phyloP scores from a whole-genome alignment of 805 yeast species.

The Aciculoconidium aculeatum region DNA sequence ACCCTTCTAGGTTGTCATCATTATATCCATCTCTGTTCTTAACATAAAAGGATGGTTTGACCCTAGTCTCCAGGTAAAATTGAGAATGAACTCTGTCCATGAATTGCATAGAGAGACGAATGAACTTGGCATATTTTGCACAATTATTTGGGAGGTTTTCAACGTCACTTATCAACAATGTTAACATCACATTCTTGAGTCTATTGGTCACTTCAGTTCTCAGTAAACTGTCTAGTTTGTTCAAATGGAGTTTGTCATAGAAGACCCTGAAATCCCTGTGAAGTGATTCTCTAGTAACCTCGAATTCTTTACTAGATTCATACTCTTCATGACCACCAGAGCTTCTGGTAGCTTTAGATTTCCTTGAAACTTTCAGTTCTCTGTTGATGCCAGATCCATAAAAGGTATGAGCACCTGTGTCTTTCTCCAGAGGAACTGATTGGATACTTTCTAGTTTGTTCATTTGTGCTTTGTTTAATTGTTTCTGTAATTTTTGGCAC shows the following conservation, averaged over 20 bases:
- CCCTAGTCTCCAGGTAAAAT: constrained; percentile 17
- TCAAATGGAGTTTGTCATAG: constrained; percentile 21
- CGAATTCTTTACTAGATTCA: too few relatives aligned
- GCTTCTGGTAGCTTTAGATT: too few relatives aligned
- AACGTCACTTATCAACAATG: constrained; percentile 26
- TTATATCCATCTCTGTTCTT: constrained; percentile 8
- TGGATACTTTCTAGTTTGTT: too few relatives aligned
- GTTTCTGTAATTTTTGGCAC: too few relatives aligned
- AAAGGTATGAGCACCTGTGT: too few relatives aligned
- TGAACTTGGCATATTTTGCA: constrained; percentile 21
- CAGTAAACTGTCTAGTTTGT: constrained; percentile 24
- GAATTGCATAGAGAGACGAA: constrained; percentile 20
- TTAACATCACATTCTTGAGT: constrained; percentile 29
- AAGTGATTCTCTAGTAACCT: too few relatives aligned
- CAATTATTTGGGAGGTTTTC: constrained; percentile 22
- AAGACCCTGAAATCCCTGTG: constrained; percentile 15
- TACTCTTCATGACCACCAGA: too few relatives aligned
- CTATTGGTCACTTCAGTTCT: constrained; percentile 23
- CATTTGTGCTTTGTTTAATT: not conserved
- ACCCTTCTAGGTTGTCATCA: constrained; percentile 10
- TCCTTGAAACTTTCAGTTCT: too few relatives aligned
- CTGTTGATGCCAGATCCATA: too few relatives aligned
- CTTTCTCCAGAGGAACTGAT: too few relatives aligned
- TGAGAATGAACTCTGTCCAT: constrained; percentile 26
- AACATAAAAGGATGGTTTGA: constrained; percentile 25